phyloP scores from a whole-genome alignment of 768 basidiomycete species.

The Termitomyces sp. region DNA sequence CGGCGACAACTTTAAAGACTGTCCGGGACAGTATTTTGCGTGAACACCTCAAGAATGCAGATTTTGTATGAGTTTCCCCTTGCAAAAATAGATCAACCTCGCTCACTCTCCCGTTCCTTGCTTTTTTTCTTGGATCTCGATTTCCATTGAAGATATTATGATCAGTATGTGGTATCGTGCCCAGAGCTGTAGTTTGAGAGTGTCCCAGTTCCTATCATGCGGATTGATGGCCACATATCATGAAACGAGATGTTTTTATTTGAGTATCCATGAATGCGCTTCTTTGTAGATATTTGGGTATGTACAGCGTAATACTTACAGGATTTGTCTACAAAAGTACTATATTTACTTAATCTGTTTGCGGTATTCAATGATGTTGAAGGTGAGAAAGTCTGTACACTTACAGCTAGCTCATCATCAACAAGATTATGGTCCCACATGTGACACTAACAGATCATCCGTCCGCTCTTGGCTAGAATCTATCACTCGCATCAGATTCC shows the following conservation, averaged over 20 bases:
- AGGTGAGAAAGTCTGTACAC: neutral
- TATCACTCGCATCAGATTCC: neutral
- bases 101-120: neutral
- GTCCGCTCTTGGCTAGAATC: too few relatives aligned
- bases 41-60: conserved; percentile 42
- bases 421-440: too few relatives aligned
- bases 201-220: neutral
- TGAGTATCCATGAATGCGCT: too few relatives aligned
- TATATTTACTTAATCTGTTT: neutral
- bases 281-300: neutral
- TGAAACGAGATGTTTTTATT: neutral
- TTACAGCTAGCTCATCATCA: neutral
- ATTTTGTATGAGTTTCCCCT: conserved; percentile 16
- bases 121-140: neutral
- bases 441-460: too few relatives aligned
- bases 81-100: neutral
- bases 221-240: neutral
- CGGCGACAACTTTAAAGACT: conserved; percentile 43
- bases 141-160: neutral
- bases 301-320: neutral
- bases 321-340: neutral
- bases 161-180: neutral
- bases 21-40: conserved; percentile 52
- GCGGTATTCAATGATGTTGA: neutral
- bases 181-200: neutral